Base-by-base conservation (phyloP, 257 asterid species). In the Penstemon newberryi region DNA sequence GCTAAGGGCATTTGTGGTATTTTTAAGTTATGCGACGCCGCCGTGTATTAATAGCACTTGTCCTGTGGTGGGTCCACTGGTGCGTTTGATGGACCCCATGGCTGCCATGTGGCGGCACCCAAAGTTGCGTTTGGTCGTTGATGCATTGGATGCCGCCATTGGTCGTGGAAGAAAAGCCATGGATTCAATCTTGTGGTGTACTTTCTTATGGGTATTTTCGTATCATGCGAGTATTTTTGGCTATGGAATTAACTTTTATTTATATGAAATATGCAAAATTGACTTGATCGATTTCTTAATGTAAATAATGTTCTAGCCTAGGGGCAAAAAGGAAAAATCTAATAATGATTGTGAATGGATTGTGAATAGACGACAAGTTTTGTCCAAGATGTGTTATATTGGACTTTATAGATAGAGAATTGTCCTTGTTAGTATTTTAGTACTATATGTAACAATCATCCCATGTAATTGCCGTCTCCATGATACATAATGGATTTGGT, bases 361-460 rank as follows among this genome's bases (percentile, higher is more conserved):
- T 73, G 65, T 65, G 60, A 56, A 63, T 46, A 49, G 56, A 73
- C 38, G 61, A 56, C 67, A 60, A 41, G 51, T 39, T 63, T 65
- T 40, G 12, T 43, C 64, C 13, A 5, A 12, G 54, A 57, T 33
- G 45, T 50, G 75, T 65, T 67, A 67, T 62, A 57, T 51, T 63
- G 73, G 56, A 68, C 19, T 8, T 63, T 41, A 4, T 42, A 39
- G 40, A 40, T 12, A 59, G 0, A 11, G 10, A 33, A 41, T 50
- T 66, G 42, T 60, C 47, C 39, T n/a, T 42, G 65, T 42, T 61
- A 11, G 1, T 18, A 13, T 45, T 63, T 51, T 8, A 38, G 37
- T 64, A 52, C 44, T 70, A 10, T 71, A 67, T 39, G 62, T 51
- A 36, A 41, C 43, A 18, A 61, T 41, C 58, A 56, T 49, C 38